Base-by-base conservation (phyloP, 1,284 basidiomycete genomes). In the Ganoderma sp. region DNA sequence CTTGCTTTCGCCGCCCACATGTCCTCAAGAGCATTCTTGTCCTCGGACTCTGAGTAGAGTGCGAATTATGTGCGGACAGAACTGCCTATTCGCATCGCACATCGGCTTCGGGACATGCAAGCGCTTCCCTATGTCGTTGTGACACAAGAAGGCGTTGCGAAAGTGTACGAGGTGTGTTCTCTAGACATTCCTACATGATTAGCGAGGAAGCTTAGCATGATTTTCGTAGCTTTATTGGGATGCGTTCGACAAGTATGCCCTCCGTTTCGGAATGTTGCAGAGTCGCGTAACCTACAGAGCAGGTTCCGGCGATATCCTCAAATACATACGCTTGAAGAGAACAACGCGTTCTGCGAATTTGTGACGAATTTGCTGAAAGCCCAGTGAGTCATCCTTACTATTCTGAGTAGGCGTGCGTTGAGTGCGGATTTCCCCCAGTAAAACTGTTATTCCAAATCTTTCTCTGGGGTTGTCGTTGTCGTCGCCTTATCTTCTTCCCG, bases 31-130 rank as follows among this genome's bases (percentile, higher is more conserved):
- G 7, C 22, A 25, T 34, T 3, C 9, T 28, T 42, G 32, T 3
- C n/a, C 17, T 56, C 17, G 1, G 15, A 19, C 52, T 67, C 52
- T 34, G 65, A 59, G 52, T 69, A 94, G 93, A 93, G 90, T 70
- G 94, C 93, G 71, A 96, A 96, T 79, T 95, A 96, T 79, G 93
- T 97, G 42, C 88, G 95, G 60, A 91, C 92, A 15, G 96, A 97
- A 77, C 81, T 97, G 9, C 94, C 96, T 15, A 89, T 96, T 17
- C 88, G 95, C 59, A 92, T 97, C 77, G 92, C 95, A 3, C 95
- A 97, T 78, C 87, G 96, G 56, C 83, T 97, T 69, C 87, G 94
- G 67, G 95, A 97, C 75, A 84, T 97, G 73, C 95, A 97, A 80
- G 83, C 89, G 2, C 82, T 97, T 50, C 95, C 96, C 0, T 97